Evolutionary conservation across 2,329 filamentous ascomycete genomes (phyloP), one percentile per base, ranked within the genome.

Genomic region (Penicillium expansum): DNA sequence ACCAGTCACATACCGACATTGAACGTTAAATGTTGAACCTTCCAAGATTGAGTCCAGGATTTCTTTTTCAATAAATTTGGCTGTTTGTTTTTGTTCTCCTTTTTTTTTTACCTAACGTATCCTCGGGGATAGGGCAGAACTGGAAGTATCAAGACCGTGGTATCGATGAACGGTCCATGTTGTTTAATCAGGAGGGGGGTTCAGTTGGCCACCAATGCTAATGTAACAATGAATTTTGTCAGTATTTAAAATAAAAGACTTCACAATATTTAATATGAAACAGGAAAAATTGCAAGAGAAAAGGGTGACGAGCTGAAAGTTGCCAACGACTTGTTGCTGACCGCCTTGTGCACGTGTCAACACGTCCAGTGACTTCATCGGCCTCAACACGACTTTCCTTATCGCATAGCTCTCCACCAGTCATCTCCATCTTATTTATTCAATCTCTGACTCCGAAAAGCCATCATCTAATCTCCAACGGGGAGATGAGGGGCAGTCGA

Each of bases 401-500:
- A 50, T 58, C 53, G 38, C 57, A 52, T 14, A 32, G 33, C 29
- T 55, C 37, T 29, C 8, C 14, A 10, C 22, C 13, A 20, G 13
- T 32, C 10, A 30, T 43, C 30, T 55, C 14, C 32, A 14, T 41
- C 27, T 5, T 18, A 49, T 20, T 20, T 29, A 43, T 3, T n/a
- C 24, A 7, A 18, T 47, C 24, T 16, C n/a, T 43, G 39, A 29
- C 22, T 52, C 29, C 24, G 22, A 33, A 16, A 35, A 45, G 11
- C 27, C 18, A 27, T 27, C 44, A 35, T 41, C 35, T 41, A 48
- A 33, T 50, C 45, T 50, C 52, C 50, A 51, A 41, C 20, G 33
- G 43, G 65, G 70, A 68, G 63, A 73, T 74, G 71, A 71, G 62
- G 63, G 58, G 42, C 57, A 56, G 57, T 62, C 61, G 53, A 65